phyloP scores from a whole-genome alignment of 495 filamentous ascomycete genomes.

The Cercophora sp. region DNA sequence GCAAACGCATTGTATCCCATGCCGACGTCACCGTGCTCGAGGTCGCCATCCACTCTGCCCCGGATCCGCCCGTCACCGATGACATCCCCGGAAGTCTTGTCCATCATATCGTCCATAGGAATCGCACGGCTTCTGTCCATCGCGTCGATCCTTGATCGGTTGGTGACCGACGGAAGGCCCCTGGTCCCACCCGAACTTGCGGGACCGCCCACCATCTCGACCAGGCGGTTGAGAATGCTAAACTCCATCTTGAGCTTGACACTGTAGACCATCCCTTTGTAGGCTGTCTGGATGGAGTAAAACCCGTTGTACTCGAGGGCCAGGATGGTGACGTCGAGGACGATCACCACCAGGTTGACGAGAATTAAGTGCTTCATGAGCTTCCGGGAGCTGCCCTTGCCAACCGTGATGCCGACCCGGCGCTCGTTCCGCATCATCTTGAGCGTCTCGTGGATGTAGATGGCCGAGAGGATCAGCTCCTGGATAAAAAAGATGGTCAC shows the following conservation, averaged over 20 bases:
- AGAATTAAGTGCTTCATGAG: neutral
- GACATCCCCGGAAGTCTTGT: no score
- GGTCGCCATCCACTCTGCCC: no score
- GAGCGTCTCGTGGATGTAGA: constrained; percentile 57
- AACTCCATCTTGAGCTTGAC: constrained; percentile 68
- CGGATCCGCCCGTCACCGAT: no score
- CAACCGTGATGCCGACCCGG: neutral
- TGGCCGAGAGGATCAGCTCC: constrained; percentile 54
- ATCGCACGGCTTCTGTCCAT: no score
- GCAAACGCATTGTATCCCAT: no score
- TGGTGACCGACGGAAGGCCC: no score
- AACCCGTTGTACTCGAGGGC: constrained; percentile 40
- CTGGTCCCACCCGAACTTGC: no score
- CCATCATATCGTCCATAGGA: no score
- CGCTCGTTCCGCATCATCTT: constrained; percentile 32
- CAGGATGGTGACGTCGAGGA: constrained; percentile 57
- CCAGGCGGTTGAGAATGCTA: constrained; percentile 45
- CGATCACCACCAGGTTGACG: constrained; percentile 53
- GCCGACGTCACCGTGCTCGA: no score
- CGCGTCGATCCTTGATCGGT: no score
- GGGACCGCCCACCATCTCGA: no score
- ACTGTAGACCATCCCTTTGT: constrained; percentile 60
- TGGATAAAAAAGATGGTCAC: constrained; percentile 59
- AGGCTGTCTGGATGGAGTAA: constrained; percentile 54
- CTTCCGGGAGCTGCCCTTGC: neutral